Evolutionary conservation across 1,284 basidiomycete genomes (phyloP).

Genomic region (Melanopsichium pennsylvanicum): DNA sequence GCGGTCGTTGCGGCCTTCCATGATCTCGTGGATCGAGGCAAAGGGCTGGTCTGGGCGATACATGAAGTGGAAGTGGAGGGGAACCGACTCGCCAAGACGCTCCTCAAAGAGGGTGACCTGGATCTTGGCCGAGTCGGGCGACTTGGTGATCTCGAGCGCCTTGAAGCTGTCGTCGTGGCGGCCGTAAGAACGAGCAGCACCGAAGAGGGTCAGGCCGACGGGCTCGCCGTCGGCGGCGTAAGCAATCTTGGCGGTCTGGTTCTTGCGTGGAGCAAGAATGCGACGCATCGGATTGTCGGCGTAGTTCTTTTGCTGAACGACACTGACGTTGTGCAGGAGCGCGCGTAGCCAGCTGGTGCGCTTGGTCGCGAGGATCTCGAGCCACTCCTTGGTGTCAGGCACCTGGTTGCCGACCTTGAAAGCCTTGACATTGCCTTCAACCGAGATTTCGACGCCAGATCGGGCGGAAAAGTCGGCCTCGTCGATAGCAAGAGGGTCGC

Average conservation of each 20-base stretch:
- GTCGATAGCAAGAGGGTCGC: constrained; percentile 67
- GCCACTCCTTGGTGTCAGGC: constrained; percentile 73
- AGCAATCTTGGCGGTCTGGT: constrained; percentile 78
- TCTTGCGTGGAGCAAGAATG: constrained; percentile 80
- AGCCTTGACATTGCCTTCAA: constrained; percentile 69
- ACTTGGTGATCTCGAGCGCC: constrained; percentile 72
- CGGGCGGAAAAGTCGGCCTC: constrained; percentile 64
- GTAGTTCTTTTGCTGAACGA: constrained; percentile 71
- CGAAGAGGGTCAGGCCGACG: constrained; percentile 72
- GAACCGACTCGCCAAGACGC: constrained; percentile 77
- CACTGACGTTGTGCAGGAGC: constrained; percentile 79
- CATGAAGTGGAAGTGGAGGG: constrained; percentile 81
- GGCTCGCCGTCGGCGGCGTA: constrained; percentile 69
- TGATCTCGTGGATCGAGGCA: constrained; percentile 91
- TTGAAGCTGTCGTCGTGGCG: constrained; percentile 79
- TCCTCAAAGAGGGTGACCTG: constrained; percentile 84
- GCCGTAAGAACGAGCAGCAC: constrained; percentile 82
- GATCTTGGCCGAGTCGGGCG: constrained; percentile 69
- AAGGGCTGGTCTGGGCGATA: constrained; percentile 89
- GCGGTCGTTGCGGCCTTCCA: constrained; percentile 81
- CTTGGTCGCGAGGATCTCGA: constrained; percentile 82
- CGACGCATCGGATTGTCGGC: constrained; percentile 89
- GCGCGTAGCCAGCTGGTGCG: constrained; percentile 86
- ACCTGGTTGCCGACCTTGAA: constrained; percentile 41
- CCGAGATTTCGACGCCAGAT: constrained; percentile 70